Percentiles rank a stretch among this genome's conserved stretches.
These are phyloP conservation scores for Tulasnella sp. DNA, from an alignment of 768 basidiomycete species.

Conservation along the genomic window DNA sequence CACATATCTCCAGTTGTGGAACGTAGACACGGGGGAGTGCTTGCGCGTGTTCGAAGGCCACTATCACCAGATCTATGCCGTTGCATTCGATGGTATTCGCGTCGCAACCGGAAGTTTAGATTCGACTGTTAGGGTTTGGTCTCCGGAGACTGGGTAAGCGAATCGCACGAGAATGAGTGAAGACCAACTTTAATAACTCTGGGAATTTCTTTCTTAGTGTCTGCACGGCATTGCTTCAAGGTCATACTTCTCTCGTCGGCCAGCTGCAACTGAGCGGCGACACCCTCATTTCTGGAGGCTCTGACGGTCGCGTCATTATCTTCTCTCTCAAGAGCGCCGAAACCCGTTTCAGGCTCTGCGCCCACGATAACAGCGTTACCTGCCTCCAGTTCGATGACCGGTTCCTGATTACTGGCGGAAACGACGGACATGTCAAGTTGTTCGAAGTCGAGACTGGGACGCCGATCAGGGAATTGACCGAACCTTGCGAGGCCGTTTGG, in stretches of 20 bases:
- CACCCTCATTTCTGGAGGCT: slow-evolving; percentile 79
- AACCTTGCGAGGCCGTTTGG: slow-evolving; percentile 84
- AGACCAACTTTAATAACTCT: not conserved
- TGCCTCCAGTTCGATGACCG: slow-evolving; percentile 83
- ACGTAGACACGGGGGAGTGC: slow-evolving; percentile 87
- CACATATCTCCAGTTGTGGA: slow-evolving; percentile 68
- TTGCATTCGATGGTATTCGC: slow-evolving; percentile 83
- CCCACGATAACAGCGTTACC: slow-evolving; percentile 86
- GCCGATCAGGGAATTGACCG: slow-evolving; percentile 75
- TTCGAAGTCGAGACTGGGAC: slow-evolving; percentile 69
- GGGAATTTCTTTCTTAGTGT: slow-evolving; percentile 51
- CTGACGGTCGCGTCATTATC: slow-evolving; percentile 83
- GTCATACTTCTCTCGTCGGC: slow-evolving; percentile 90
- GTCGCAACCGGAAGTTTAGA: slow-evolving; percentile 90
- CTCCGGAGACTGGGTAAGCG: slow-evolving; percentile 77
- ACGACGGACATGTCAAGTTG: slow-evolving; percentile 79
- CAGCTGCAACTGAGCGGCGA: slow-evolving; percentile 77
- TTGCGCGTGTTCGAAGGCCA: slow-evolving; percentile 81
- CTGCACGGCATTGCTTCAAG: slow-evolving; percentile 83
- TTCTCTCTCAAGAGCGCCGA: slow-evolving; percentile 56
- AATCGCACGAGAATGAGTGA: not conserved
- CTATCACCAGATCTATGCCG: slow-evolving; percentile 85
- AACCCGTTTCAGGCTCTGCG: slow-evolving; percentile 62
- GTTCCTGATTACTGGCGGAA: slow-evolving; percentile 82
- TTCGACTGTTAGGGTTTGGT: slow-evolving; percentile 92